phyloP scores from a whole-genome alignment of 2,329 filamentous ascomycete genomes.

The Paracoccidioides lutzii region DNA sequence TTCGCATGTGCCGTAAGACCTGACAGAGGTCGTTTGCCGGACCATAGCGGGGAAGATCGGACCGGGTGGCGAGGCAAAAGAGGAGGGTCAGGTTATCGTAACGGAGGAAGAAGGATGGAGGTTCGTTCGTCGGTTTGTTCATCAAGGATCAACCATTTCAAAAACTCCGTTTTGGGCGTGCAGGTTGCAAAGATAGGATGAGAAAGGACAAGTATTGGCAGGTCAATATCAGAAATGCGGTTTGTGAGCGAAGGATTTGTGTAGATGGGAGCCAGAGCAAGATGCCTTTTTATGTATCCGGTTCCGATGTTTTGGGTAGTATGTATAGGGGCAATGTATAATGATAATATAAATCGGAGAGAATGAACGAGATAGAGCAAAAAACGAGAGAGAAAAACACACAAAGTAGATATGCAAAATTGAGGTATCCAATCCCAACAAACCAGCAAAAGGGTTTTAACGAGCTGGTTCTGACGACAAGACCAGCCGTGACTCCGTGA shows the following conservation, averaged over 20 bases:
- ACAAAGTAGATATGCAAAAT: too few species aligned
- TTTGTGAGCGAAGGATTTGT: not conserved
- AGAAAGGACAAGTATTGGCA: not conserved
- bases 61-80: not conserved
- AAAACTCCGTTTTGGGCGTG: not conserved
- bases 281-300: not conserved
- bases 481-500: too few species aligned
- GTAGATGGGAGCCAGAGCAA: not conserved
- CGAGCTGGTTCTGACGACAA: too few species aligned
- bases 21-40: slow-evolving; percentile 3
- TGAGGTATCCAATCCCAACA: too few species aligned
- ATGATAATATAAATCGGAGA: too few species aligned
- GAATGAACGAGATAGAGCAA: too few species aligned
- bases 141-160: not conserved
- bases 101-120: not conserved
- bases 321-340: not conserved
- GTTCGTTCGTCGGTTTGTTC: not conserved
- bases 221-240: not conserved
- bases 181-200: not conserved
- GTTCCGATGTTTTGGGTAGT: not conserved
- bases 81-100: not conserved
- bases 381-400: too few species aligned
- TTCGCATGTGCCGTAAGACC: slow-evolving; percentile 11
- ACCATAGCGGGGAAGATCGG: slow-evolving; percentile 4
- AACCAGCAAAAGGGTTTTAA: too few species aligned